These are phyloP conservation scores for Cercospora zeae-maydis DNA, from an alignment of 2,329 filamentous ascomycete species.

Conservation along the genomic window DNA sequence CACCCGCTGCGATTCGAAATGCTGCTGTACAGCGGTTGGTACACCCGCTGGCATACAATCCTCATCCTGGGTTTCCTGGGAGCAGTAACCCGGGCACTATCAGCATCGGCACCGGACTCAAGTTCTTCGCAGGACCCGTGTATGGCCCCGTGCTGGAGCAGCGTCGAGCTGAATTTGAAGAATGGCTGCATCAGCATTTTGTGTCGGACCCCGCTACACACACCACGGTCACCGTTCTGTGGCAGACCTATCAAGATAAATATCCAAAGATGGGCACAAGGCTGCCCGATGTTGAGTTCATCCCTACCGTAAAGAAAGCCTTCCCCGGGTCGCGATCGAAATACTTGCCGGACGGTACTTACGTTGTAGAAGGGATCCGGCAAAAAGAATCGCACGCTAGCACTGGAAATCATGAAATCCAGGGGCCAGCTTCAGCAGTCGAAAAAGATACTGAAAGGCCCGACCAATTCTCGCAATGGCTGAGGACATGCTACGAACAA, in stretches of 20 bases:
- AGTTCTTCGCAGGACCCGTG: no score
- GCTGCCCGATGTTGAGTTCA: background rate
- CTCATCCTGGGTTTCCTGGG: no score
- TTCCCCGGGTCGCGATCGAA: background rate
- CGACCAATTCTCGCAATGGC: background rate
- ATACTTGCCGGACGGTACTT: background rate
- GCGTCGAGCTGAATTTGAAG: background rate
- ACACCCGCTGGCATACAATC: no score
- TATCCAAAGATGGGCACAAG: background rate
- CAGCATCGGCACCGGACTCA: no score
- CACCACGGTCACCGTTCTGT: background rate
- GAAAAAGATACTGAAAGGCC: background rate
- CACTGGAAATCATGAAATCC: background rate
- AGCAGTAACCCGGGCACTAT: no score
- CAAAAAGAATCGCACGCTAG: background rate
- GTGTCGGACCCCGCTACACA: background rate
- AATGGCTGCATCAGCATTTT: background rate
- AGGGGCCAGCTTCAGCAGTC: background rate
- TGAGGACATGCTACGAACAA: background rate
- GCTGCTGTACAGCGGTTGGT: no score
- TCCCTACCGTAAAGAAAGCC: background rate
- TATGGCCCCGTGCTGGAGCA: background rate
- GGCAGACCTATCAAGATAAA: background rate
- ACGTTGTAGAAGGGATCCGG: background rate
- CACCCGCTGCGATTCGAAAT: no score